Conservation (phyloP, 768 basidiomycete species). For the Solioccasus polychromus region DNA sequence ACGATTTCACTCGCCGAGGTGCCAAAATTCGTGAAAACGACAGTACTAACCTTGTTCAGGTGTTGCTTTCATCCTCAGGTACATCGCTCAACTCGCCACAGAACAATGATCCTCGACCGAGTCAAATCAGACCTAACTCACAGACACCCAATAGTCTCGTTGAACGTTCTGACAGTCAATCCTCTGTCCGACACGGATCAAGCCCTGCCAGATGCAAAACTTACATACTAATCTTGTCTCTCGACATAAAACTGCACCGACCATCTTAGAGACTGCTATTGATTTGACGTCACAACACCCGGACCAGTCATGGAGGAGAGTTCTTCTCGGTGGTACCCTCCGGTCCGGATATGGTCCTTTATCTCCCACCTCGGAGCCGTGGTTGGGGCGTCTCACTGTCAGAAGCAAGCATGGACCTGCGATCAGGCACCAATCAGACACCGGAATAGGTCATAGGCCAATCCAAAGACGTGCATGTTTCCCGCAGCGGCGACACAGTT, state of each 20-base stretch:
- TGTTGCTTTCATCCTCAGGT: background rate
- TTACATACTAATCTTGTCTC: background rate
- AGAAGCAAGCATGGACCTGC: background rate
- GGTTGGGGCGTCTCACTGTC: background rate
- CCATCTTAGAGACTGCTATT: constrained; percentile 1
- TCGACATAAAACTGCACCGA: background rate
- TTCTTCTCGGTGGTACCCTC: constrained; percentile 22
- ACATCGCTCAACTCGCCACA: constrained; percentile 11
- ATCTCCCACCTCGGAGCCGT: background rate
- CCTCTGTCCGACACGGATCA: background rate
- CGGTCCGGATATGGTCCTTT: constrained; percentile 26
- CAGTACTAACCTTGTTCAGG: constrained; percentile 7
- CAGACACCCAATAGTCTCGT: background rate
- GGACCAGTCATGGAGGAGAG: background rate
- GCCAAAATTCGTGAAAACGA: background rate
- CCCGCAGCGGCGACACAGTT: background rate
- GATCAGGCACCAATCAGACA: background rate
- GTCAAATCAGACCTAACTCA: constrained; percentile 1
- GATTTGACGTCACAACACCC: constrained; percentile 8
- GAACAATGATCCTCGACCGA: constrained; percentile 7
- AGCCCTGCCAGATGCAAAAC: background rate
- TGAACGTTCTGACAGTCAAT: background rate
- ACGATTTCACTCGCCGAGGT: too few species aligned
- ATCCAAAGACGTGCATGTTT: too few species aligned
- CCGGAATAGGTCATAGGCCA: background rate